These are phyloP conservation scores for Arthrinium puccinioides DNA, from an alignment of 2,329 filamentous ascomycete species.

Conservation along the genomic window DNA sequence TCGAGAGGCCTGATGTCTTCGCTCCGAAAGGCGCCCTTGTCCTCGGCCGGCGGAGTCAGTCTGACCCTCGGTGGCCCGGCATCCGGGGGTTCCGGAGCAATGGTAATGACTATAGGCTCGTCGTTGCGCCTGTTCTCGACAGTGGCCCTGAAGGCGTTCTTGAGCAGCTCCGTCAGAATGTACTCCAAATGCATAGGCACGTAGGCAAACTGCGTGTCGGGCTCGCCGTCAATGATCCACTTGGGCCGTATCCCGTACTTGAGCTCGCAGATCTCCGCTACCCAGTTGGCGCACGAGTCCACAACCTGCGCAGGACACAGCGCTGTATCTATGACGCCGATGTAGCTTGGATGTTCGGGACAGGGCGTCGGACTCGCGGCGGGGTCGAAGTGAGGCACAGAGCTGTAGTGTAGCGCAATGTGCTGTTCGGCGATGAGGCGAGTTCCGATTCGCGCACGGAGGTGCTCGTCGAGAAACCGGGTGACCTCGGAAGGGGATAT, in stretches of 20 bases:
- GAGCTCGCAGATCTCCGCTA: slow-evolving; percentile 92
- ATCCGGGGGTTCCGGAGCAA: slow-evolving; percentile 59
- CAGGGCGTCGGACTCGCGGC: slow-evolving; percentile 41
- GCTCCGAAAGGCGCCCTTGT: slow-evolving; percentile 31
- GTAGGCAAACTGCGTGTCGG: slow-evolving; percentile 83
- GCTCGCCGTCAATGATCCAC: slow-evolving; percentile 76
- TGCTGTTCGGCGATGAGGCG: slow-evolving; percentile 94
- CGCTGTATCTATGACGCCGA: slow-evolving; percentile 91
- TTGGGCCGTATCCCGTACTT: slow-evolving; percentile 85
- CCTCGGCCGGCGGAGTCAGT: slow-evolving; percentile 27
- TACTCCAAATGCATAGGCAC: slow-evolving; percentile 96
- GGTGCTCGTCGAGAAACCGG: slow-evolving; percentile 83
- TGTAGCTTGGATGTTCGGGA: slow-evolving; percentile 58
- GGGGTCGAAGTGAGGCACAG: slow-evolving; percentile 61
- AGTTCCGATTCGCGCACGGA: slow-evolving; percentile 89
- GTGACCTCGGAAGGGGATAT: slow-evolving; percentile 80
- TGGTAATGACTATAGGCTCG: slow-evolving; percentile 85
- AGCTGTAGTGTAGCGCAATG: slow-evolving; percentile 73
- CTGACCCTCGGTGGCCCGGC: slow-evolving; percentile 18
- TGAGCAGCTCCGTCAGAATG: slow-evolving; percentile 91
- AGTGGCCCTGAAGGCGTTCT: slow-evolving; percentile 92
- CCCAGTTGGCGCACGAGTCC: slow-evolving; percentile 78
- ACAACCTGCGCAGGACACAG: slow-evolving; percentile 76
- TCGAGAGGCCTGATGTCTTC: slow-evolving; percentile 50
- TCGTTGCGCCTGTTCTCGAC: slow-evolving; percentile 74